Evolutionary conservation across 1,139 yeast species (phyloP).

Genomic region (Lipomyces yarrowii): DNA sequence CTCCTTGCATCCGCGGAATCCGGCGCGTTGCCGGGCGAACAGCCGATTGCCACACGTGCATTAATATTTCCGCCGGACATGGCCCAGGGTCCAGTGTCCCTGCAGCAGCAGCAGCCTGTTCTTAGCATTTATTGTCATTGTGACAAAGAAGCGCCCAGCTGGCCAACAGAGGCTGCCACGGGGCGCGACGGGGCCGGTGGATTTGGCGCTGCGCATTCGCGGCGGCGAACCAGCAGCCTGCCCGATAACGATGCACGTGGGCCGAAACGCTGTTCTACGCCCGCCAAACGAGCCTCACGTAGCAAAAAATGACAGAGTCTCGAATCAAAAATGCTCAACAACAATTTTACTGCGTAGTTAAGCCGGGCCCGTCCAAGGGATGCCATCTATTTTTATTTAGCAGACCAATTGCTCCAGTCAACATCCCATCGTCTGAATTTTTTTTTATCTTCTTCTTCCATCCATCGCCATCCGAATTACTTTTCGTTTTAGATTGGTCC

Average conservation of each 20-base stretch:
- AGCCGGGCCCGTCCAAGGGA: background rate
- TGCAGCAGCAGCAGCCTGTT: no score
- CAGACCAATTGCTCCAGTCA: background rate
- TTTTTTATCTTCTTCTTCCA: no score
- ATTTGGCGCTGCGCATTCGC: background rate
- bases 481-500: no score
- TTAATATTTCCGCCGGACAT: no score
- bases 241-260: constrained; percentile 4
- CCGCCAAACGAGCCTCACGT: background rate
- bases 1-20: no score
- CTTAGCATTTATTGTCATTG: no score
- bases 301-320: background rate
- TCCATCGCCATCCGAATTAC: no score
- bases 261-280: background rate
- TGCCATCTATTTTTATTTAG: background rate
- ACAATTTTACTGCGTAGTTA: background rate
- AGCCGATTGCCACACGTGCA: no score
- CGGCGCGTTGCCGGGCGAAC: no score
- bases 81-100: no score
- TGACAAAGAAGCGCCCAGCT: no score
- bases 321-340: background rate
- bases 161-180: background rate
- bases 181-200: background rate
- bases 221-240: background rate
- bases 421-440: background rate